These are phyloP conservation scores for Rhizopogon rudus DNA, from an alignment of 768 basidiomycete species.

Conservation along the genomic window DNA sequence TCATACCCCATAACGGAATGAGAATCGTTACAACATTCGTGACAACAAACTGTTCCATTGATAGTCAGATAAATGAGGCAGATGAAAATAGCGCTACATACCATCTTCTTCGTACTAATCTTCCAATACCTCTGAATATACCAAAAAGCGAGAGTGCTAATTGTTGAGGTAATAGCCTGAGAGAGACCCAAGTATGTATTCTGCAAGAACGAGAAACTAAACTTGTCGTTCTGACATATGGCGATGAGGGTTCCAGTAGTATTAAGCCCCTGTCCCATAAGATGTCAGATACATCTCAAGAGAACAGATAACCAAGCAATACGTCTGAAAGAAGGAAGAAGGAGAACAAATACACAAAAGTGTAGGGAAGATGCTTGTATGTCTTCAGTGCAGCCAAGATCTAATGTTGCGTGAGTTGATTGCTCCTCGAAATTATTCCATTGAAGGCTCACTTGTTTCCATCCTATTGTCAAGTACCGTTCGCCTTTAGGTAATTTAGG, in stretches of 20 bases:
- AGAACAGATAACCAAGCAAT: conserved; percentile 14
- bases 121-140: conserved; percentile 78
- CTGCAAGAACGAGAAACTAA: conserved; percentile 75
- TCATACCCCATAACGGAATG: conserved; percentile 84
- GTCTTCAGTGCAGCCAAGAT: conserved; percentile 75
- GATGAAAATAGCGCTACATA: conserved; percentile 17
- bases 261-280: conserved; percentile 57
- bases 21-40: conserved; percentile 74
- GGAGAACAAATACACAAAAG: conserved; percentile 72
- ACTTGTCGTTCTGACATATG: conserved; percentile 80
- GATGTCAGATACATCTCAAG: background rate
- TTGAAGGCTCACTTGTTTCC: conserved; percentile 59
- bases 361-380: conserved; percentile 74
- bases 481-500: conserved; percentile 75
- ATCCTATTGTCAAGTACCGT: conserved; percentile 75
- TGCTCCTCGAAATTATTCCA: background rate
- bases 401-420: conserved; percentile 29
- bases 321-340: conserved; percentile 81
- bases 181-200: conserved; percentile 75
- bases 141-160: conserved; percentile 75
- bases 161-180: conserved; percentile 71
- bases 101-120: conserved; percentile 80
- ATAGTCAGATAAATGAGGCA: background rate
- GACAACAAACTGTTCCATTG: conserved; percentile 53
- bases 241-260: conserved; percentile 71